A percentile compares a stretch with the other conserved stretches of the same genome.
phyloP scores from a whole-genome alignment of 2,329 filamentous ascomycete species.

The Cladorrhinum sp. region DNA sequence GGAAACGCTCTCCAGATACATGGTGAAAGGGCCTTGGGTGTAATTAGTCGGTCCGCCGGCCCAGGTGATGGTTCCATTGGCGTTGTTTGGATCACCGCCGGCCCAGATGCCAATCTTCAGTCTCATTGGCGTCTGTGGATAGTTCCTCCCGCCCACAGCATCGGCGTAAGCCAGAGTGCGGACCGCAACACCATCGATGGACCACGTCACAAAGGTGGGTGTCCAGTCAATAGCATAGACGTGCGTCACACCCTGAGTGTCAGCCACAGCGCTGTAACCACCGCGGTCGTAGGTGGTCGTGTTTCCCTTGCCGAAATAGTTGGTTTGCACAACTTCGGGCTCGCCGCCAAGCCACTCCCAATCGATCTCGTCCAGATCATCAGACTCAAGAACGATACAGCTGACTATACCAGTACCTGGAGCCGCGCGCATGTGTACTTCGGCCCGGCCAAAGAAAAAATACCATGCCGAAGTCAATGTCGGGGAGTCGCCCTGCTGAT shows the following conservation, averaged over 20 bases:
- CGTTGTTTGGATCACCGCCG: constrained; percentile 79
- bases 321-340: constrained; percentile 77
- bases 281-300: constrained; percentile 85
- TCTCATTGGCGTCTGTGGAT: constrained; percentile 94
- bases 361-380: constrained; percentile 92
- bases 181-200: constrained; percentile 72
- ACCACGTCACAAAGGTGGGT: constrained; percentile 78
- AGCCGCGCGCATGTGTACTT: constrained; percentile 79
- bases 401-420: constrained; percentile 90
- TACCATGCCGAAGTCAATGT: constrained; percentile 89
- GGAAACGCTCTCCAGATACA: constrained; percentile 73
- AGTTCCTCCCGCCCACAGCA: constrained; percentile 65
- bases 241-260: constrained; percentile 72
- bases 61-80: constrained; percentile 83
- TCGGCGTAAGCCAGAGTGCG: constrained; percentile 69
- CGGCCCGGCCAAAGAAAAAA: constrained; percentile 97
- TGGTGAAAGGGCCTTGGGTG: constrained; percentile 75
- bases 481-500: constrained; percentile 75
- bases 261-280: constrained; percentile 67
- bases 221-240: constrained; percentile 95
- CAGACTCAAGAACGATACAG: constrained; percentile 85
- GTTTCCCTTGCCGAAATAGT: constrained; percentile 94
- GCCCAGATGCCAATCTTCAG: constrained; percentile 91
- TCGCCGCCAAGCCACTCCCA: constrained; percentile 91
- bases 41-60: constrained; percentile 85